Evolutionary conservation across 192 early-diverging fungal genomes (phyloP).

Genomic region (Coemansia sp.): DNA sequence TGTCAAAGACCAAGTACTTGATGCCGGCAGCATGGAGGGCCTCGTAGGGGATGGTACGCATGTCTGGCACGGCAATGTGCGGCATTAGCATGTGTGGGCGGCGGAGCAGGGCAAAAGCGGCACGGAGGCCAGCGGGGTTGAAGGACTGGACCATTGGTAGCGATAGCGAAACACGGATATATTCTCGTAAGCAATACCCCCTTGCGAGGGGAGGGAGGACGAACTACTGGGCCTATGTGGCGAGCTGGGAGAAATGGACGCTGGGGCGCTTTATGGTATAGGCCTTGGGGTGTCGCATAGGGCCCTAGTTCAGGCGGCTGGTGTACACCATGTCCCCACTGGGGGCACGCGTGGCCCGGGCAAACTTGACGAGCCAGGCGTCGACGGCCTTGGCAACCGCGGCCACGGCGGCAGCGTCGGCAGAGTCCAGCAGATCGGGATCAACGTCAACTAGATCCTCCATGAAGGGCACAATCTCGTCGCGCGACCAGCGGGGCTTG

Average conservation of each 20-base stretch:
- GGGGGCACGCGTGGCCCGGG: conserved; percentile 23
- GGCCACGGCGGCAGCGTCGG: conserved; percentile 5
- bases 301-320: conserved; percentile 22
- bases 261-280: conserved; percentile 14
- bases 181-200: no score
- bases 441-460: conserved; percentile 48
- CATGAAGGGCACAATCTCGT: conserved; percentile 36
- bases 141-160: conserved; percentile 71
- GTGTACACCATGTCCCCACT: conserved; percentile 33
- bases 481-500: conserved; percentile 25
- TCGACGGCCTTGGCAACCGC: conserved; percentile 27
- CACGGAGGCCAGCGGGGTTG: conserved; percentile 63
- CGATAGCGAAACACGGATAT: neutral
- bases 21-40: conserved; percentile 59
- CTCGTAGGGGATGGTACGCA: conserved; percentile 64
- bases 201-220: neutral
- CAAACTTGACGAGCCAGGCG: conserved; percentile 39
- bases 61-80: conserved; percentile 68
- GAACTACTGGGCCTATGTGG: no score
- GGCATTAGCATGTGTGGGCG: conserved; percentile 72
- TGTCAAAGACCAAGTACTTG: conserved; percentile 83
- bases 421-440: conserved; percentile 2
- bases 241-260: no score
- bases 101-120: conserved; percentile 51
- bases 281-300: neutral